Base-by-base conservation (phyloP, 768 basidiomycete species). In the Lyophyllum atratum region DNA sequence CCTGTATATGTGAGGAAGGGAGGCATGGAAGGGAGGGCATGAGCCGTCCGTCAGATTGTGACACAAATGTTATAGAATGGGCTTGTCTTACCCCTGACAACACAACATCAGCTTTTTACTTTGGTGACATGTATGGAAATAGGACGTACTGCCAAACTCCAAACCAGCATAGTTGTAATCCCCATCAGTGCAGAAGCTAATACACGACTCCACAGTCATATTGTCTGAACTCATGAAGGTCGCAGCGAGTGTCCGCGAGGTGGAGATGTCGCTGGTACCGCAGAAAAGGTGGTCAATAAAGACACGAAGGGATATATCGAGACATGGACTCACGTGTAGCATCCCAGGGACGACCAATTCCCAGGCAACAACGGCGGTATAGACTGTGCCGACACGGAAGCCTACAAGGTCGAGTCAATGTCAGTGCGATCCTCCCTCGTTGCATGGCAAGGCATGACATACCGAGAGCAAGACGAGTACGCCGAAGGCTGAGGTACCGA, bases 101-200 rank as follows among this genome's bases (percentile, higher is more conserved):
- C 3, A 46, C 3, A 11, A 48, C 17, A 15, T 61, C 29, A 58
- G 52, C 43, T 54, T 8, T n/a, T 25, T 28, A 44, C 52, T 0
- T 48, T 9, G 59, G 19, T 42, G 12, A 24, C 24, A 21, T 11
- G 48, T 15, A 15, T 49, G 50, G 17, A 19, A 11, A n/a, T 11
- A 21, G 22, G 17, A 66, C 74, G 60, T 63, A 78, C 77, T 80
- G 21, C 77, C 80, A 59, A 83, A 89, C 70, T 89, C 88, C 2
- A 85, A 76, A 7, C 89, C 89, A 12, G 87, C 84, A 56, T 80
- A 85, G 54, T 82, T 73, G 64, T 74, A 87, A 39, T 62, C 67
- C 6, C 58, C 68, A 9, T 65, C 61, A 46, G 56, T 47, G 50
- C 78, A 79, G 57, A 77, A 74, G 11, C 58, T 65, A 40, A 78